A percentile compares a stretch with the other conserved stretches of the same genome.
phyloP scores from a whole-genome alignment of 805 yeast species.

The Yamadazyma akitaensis region DNA sequence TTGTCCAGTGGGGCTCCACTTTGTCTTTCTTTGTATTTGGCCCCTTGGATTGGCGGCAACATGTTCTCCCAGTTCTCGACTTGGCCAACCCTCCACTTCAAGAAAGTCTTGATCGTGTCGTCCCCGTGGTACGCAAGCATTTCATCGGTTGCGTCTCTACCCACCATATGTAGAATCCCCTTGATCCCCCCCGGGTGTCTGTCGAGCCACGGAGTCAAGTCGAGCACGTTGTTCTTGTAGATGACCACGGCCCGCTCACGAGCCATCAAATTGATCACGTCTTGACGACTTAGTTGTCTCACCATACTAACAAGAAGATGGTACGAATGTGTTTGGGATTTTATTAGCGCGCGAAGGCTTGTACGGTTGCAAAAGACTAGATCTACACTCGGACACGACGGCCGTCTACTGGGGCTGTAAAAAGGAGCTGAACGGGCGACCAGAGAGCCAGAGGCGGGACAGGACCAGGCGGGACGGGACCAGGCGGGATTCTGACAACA shows the following conservation, averaged over 20 bases:
- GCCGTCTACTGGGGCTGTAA: too few species aligned
- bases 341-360: too few species aligned
- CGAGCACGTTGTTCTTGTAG: conserved; percentile 56
- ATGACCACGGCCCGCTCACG: conserved; percentile 70
- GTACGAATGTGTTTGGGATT: neutral
- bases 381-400: conserved; percentile 9
- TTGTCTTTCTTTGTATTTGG: conserved; percentile 20
- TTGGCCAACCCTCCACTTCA: conserved; percentile 61
- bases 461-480: too few species aligned
- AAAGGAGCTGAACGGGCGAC: too few species aligned
- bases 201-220: conserved; percentile 66
- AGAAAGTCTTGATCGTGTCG: conserved; percentile 51
- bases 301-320: conserved; percentile 1
- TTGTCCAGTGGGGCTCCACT: conserved; percentile 5
- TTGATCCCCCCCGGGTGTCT: conserved; percentile 88
- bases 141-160: conserved; percentile 88
- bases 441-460: too few species aligned
- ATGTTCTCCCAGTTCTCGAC: conserved; percentile 67
- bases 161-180: conserved; percentile 80
- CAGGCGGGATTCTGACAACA: too few species aligned
- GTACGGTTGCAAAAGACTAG: too few species aligned
- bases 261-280: conserved; percentile 40
- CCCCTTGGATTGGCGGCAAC: conserved; percentile 89
- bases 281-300: conserved; percentile 1
- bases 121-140: conserved; percentile 78